A percentile compares a stretch with the other conserved stretches of the same genome.
Evolutionary conservation across 495 filamentous ascomycete species (phyloP).

Genomic region (Apiosordaria backusii): DNA sequence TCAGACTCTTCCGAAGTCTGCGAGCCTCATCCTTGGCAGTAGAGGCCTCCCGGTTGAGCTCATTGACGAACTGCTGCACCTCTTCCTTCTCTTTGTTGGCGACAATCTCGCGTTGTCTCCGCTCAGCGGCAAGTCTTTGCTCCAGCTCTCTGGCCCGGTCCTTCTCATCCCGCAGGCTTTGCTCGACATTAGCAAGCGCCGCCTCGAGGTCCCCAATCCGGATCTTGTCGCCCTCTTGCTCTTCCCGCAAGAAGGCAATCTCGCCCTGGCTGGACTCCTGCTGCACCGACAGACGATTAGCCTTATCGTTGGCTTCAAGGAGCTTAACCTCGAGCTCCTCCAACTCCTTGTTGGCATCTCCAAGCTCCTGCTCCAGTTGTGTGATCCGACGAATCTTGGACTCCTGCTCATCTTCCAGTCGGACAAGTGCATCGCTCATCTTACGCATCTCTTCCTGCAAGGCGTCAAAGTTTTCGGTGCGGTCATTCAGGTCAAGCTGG

Average conservation of each 20-base stretch:
- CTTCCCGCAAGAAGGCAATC: conserved; percentile 91
- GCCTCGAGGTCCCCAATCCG: conserved; percentile 91
- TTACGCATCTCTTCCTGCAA: conserved; percentile 88
- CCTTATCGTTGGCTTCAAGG: conserved; percentile 77
- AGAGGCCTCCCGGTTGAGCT: conserved; percentile 77
- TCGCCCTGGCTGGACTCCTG: conserved; percentile 89
- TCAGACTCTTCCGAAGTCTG: conserved; percentile 73
- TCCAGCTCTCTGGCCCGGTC: conserved; percentile 78
- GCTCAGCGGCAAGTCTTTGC: conserved; percentile 68
- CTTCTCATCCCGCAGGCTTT: conserved; percentile 71
- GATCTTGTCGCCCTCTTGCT: conserved; percentile 97
- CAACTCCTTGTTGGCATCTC: conserved; percentile 71
- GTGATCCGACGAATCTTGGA: conserved; percentile 58
- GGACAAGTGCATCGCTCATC: conserved; percentile 77
- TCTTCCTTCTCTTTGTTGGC: conserved; percentile 88
- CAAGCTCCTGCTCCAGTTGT: conserved; percentile 69
- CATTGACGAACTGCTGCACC: conserved; percentile 65
- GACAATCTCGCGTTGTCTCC: conserved; percentile 80
- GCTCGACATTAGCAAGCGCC: conserved; percentile 67
- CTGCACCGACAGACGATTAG: conserved; percentile 80
- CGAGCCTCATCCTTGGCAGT: conserved; percentile 83
- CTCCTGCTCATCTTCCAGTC: conserved; percentile 82
- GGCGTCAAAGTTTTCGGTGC: conserved; percentile 77
- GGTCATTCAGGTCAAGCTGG: conserved; percentile 62
- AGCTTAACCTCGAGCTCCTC: conserved; percentile 72